A percentile compares a stretch with the other conserved stretches of the same genome.
These are phyloP conservation scores for Fraxinus excelsior DNA, from an alignment of 257 asterid genomes.

Conservation along the genomic window DNA sequence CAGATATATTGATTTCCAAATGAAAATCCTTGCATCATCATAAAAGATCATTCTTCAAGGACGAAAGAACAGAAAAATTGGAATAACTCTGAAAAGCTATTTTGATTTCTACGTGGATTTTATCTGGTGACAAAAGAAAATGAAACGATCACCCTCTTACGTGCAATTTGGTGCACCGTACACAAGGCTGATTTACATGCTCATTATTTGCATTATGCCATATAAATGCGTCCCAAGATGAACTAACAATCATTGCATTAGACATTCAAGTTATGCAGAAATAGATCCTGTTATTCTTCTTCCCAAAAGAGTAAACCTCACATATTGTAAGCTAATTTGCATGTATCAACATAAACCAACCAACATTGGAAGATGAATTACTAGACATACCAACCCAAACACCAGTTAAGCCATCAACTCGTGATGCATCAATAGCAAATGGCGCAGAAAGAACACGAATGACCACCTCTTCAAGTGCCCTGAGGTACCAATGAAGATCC, in stretches of 20 bases:
- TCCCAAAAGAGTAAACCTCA: not conserved
- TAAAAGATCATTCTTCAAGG: no score
- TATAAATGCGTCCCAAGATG: not conserved
- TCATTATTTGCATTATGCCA: no score
- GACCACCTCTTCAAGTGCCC: conserved; percentile 93
- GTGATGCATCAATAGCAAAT: conserved; percentile 70
- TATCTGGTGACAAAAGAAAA: no score
- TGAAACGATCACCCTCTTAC: no score
- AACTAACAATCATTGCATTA: not conserved
- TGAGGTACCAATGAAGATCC: conserved; percentile 92
- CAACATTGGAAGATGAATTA: conserved; percentile 5
- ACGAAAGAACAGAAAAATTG: no score
- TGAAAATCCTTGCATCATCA: no score
- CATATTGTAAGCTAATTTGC: not conserved
- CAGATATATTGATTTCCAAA: no score
- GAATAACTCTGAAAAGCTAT: no score
- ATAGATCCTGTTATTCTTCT: not conserved
- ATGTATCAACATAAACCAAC: not conserved
- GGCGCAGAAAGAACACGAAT: conserved; percentile 70
- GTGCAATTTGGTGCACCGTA: no score
- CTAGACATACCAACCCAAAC: conserved; percentile 86
- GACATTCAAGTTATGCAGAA: not conserved
- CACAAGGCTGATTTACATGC: no score
- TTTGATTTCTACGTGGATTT: no score
- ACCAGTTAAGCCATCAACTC: conserved; percentile 79